A percentile compares a stretch with the other conserved stretches of the same genome.
Conservation (phyloP, 257 asterid genomes). For the Primulina eburnea region DNA sequence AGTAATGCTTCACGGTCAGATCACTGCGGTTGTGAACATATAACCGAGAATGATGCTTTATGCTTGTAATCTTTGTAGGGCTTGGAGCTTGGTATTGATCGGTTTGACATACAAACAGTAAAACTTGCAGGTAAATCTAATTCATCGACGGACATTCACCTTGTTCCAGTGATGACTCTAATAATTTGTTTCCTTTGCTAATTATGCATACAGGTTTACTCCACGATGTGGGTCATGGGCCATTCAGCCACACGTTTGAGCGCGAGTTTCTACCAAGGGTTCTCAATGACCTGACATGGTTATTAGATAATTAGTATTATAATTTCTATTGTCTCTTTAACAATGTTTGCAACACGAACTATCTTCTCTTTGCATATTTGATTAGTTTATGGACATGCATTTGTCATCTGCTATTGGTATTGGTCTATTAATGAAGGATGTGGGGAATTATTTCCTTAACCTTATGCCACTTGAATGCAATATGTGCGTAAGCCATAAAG, state of each 20-base stretch:
- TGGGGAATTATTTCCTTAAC: conserved; percentile 1
- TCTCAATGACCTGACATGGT: conserved; percentile 55
- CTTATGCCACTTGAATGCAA: neutral
- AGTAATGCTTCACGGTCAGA: conserved; percentile 36
- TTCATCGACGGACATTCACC: conserved; percentile 12
- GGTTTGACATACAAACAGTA: conserved; percentile 64
- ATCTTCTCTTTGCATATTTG: neutral
- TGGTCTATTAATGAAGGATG: conserved; percentile 3
- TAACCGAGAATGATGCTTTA: conserved; percentile 22
- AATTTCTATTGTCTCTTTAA: conserved; percentile 6
- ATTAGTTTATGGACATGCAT: neutral
- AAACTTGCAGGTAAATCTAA: conserved; percentile 67
- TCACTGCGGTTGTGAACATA: conserved; percentile 23
- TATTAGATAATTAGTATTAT: conserved; percentile 12
- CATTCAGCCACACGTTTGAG: conserved; percentile 93
- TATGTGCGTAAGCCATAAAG: neutral
- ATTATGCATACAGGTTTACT: conserved; percentile 61
- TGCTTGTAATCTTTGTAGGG: conserved; percentile 53
- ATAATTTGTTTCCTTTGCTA: conserved; percentile 26
- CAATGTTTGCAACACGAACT: neutral
- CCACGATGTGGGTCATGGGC: conserved; percentile 96
- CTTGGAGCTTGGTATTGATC: conserved; percentile 71
- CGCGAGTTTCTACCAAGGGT: conserved; percentile 72
- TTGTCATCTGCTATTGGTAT: conserved; percentile 1
- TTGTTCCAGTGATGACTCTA: conserved; percentile 15